phyloP scores from a whole-genome alignment of 805 yeast genomes.

The Yarrowia sp. region DNA sequence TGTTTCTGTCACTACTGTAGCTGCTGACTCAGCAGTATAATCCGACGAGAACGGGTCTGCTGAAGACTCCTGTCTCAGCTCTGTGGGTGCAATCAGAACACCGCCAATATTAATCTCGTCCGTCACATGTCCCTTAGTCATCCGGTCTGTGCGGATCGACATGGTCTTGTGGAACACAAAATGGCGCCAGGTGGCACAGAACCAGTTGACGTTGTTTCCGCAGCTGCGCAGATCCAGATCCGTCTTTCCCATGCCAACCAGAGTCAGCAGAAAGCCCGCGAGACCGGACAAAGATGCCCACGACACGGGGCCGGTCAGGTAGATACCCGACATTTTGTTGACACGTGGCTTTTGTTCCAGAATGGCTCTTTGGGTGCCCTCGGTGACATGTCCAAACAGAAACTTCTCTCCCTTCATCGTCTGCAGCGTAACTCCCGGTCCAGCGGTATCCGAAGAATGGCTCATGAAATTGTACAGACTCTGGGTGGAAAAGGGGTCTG shows the following conservation, averaged over 20 bases:
- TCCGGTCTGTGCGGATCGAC: conserved; percentile 49
- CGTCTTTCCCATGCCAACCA: conserved; percentile 61
- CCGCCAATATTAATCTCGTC: conserved; percentile 10
- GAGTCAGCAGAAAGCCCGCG: conserved; percentile 82
- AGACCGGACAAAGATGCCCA: conserved; percentile 89
- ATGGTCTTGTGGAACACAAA: conserved; percentile 68
- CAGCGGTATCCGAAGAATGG: conserved; percentile 47
- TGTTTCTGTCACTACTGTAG: no score
- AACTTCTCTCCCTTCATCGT: conserved; percentile 52
- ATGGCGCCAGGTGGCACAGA: conserved; percentile 77
- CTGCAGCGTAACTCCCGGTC: conserved; percentile 48
- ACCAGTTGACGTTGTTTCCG: conserved; percentile 47
- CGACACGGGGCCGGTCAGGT: conserved; percentile 69
- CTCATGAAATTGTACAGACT: neutral
- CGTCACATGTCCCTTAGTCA: neutral
- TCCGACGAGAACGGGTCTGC: no score
- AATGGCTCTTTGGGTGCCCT: conserved; percentile 78
- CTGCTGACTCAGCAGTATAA: no score
- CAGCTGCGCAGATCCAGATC: conserved; percentile 47
- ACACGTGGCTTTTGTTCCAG: conserved; percentile 58
- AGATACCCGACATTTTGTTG: conserved; percentile 59
- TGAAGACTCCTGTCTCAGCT: neutral
- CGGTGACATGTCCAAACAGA: conserved; percentile 76
- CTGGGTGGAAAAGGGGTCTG: neutral
- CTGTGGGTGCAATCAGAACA: neutral